Evolutionary conservation across 805 yeast genomes (phyloP), one percentile per base, ranked within the genome.

Genomic region (Groenewaldozyma tartarivorans): DNA sequence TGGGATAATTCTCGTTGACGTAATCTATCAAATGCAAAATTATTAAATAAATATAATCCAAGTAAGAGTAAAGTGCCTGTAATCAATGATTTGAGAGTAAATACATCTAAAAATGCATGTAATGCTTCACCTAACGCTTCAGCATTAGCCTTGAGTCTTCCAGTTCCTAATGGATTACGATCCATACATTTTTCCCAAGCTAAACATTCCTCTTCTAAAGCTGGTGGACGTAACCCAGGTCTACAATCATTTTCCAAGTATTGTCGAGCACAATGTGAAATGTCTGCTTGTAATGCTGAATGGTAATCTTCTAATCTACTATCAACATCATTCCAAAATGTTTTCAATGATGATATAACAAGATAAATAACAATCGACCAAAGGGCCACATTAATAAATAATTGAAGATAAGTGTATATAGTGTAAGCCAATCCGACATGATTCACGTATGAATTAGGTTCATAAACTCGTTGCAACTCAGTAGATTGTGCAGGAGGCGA

Each of bases 121-220:
- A 84, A 60, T 4, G 81, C 78, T 47, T 83, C 94, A 0, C 92
- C 92, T 43, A 83, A 62, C 0, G 87, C 75, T 49, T 79, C 83
- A 0, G 92, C 94, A 32, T 84, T 78, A 43, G 83, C 67, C 46
- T 70, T 70, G 1, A 39, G 35, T 0, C 75, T 68, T 2, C 80
- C 81, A 5, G 78, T 66, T 0, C 59, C 58, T 2, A 70, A 69
- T 4, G 94, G 87, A 48, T 85, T 88, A 35, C 74, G 61, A 48
- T 78, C 75, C 87, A 85, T 85, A 57, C 97, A 90, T 41, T 68
- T 72, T 49, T 74, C 80, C 82, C 92, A 82, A 22, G 67, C 70
- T 18, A 70, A 62, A 56, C 98, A 90, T 16, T 73, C 62, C 2
- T 62, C 60, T 43, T 78, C 85, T n/a, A 87, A 59, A 0, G 83